These are phyloP conservation scores for Aspergillus panamensis DNA, from an alignment of 495 filamentous ascomycete species.

Conservation along the genomic window DNA sequence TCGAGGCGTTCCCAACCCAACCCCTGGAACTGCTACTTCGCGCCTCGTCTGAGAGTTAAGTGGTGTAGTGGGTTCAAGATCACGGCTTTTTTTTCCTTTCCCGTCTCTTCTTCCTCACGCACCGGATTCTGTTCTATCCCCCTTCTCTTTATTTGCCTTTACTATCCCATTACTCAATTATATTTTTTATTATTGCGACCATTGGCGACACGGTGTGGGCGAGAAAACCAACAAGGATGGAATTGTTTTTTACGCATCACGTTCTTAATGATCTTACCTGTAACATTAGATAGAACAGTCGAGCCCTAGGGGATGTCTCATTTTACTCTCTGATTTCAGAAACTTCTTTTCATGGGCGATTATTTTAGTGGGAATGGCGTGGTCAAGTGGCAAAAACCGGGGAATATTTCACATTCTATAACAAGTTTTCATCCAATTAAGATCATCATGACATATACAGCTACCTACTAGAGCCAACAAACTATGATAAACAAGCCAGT, in stretches of 20 bases:
- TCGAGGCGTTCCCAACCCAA: slow-evolving; percentile 33
- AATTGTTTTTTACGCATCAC: slow-evolving; percentile 7
- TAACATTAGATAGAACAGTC: slow-evolving; percentile 17
- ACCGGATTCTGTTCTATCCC: background rate
- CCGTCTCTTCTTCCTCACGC: background rate
- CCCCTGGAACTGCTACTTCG: slow-evolving; percentile 29
- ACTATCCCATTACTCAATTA: slow-evolving; percentile 6
- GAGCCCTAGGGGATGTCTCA: slow-evolving; percentile 4
- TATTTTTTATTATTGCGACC: slow-evolving; percentile 5
- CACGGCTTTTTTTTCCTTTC: background rate
- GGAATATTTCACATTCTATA: slow-evolving; percentile 9
- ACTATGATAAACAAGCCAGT: background rate
- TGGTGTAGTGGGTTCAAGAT: background rate
- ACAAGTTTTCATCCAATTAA: slow-evolving; percentile 7
- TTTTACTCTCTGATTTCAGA: background rate
- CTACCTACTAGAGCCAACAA: slow-evolving; percentile 2
- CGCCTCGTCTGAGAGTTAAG: slow-evolving; percentile 23
- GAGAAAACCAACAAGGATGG: slow-evolving; percentile 1
- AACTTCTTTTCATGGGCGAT: slow-evolving; percentile 2
- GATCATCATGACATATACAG: slow-evolving; percentile 14
- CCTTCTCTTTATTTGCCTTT: background rate
- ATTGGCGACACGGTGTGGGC: background rate
- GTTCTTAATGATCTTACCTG: slow-evolving; percentile 11
- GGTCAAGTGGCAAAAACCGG: background rate
- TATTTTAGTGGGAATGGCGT: background rate